Evolutionary conservation across 2,329 filamentous ascomycete species (phyloP), one percentile per base, ranked within the genome.

Genomic region (Cladosporium sp.): DNA sequence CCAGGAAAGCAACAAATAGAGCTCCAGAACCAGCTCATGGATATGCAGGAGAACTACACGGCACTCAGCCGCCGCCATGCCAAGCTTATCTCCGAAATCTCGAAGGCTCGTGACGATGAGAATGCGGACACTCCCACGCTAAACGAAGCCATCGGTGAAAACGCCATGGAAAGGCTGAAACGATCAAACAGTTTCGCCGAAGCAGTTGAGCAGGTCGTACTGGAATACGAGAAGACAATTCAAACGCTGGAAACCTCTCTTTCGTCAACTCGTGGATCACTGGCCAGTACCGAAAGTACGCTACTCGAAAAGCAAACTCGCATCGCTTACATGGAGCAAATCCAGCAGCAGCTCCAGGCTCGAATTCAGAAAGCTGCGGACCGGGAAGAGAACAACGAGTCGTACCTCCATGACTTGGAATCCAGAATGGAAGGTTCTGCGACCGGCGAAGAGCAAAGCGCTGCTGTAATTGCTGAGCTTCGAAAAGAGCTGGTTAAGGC

Each of bases 171-270:
- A 76, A 87, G 95, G 63, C 81, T 98, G 70, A 96, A 97, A 76
- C 89, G 95, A 49, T 99, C 96, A 21, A 97, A 96, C 76, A 96
- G 92, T 0, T 98, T 99, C 76, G 93, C 94, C 1, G 91, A 96
- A 76, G 94, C 94, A 32, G 94, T 99, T 24, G 95, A 99, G 74
- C 92, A 96, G 75, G 92, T 99, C 26, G 92, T 99, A 3, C 82
- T 98, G 59, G 95, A 99, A 79, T 99, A 99, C 76, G 96, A 99
- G 78, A 98, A 96, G 84, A 99, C 96, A 0, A 99, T 99, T 59
- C 93, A 98, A 77, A 90, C 88, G 63, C 85, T 99, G 18, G 95
- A 99, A 78, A 89, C 93, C 60, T 97, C 93, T 1, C 86, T 99
- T 15, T 93, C 93, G 0, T 95, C 88, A 74, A 98, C 95, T 1